Conservation (phyloP, 1,284 basidiomycete species). For the Sparassis latifolia region DNA sequence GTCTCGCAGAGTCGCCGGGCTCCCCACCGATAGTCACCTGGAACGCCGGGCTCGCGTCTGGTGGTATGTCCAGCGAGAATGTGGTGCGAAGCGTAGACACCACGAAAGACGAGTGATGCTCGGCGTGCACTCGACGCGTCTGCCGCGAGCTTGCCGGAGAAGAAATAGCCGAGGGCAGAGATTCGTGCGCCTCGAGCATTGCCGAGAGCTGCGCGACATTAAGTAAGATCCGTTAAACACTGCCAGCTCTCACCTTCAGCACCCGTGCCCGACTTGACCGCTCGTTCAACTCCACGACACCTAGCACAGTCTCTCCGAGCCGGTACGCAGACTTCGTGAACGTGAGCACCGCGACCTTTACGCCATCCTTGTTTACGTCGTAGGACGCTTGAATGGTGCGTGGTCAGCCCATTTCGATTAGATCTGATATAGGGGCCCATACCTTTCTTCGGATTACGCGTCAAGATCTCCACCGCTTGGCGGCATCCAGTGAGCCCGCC, state of each 20-base stretch:
- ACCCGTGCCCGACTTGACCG: slow-evolving; percentile 54
- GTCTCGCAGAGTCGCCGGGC: slow-evolving; percentile 1
- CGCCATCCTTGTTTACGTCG: slow-evolving; percentile 88
- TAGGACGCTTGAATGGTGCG: slow-evolving; percentile 60
- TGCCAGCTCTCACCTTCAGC: slow-evolving; percentile 50
- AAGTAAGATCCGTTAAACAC: not conserved
- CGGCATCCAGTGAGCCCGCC: slow-evolving; percentile 66
- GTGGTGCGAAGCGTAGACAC: slow-evolving; percentile 67
- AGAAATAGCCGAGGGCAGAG: slow-evolving; percentile 55
- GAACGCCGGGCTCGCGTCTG: slow-evolving; percentile 83
- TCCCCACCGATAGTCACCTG: slow-evolving; percentile 39
- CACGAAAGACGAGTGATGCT: slow-evolving; percentile 73
- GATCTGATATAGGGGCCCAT: slow-evolving; percentile 16
- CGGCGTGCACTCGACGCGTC: slow-evolving; percentile 71
- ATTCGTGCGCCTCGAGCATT: slow-evolving; percentile 80
- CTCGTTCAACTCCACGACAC: slow-evolving; percentile 82
- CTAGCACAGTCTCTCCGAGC: slow-evolving; percentile 84
- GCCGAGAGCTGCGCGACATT: slow-evolving; percentile 52
- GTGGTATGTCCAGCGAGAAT: slow-evolving; percentile 85
- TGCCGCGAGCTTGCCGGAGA: slow-evolving; percentile 36
- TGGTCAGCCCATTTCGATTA: not conserved
- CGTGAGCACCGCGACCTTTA: slow-evolving; percentile 83
- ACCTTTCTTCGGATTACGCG: slow-evolving; percentile 85
- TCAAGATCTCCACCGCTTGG: slow-evolving; percentile 87
- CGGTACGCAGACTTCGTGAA: slow-evolving; percentile 86